A percentile compares a stretch with the other conserved stretches of the same genome.
Conservation (phyloP, 2,329 filamentous ascomycete genomes). For the Thermoascus crustaceus region DNA sequence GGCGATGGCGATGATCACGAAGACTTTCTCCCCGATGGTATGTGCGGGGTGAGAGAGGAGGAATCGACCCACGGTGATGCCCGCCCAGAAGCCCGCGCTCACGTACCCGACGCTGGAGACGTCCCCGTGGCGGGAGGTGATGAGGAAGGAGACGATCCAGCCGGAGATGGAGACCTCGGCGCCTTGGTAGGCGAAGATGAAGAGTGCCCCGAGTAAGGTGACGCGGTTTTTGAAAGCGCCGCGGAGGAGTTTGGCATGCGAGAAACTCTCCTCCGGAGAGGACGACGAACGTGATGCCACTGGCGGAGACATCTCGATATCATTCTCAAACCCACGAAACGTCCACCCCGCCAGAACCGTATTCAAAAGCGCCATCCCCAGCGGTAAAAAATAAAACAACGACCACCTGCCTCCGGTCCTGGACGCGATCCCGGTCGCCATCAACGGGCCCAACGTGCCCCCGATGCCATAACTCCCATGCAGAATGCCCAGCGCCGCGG, state of each 20-base stretch:
- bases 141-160: constrained; percentile 81
- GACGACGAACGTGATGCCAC: constrained; percentile 33
- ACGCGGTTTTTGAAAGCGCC: constrained; percentile 45
- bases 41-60: constrained; percentile 60
- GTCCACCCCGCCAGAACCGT: constrained; percentile 55
- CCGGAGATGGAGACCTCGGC: constrained; percentile 76
- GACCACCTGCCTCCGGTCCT: constrained; percentile 56
- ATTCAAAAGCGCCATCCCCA: constrained; percentile 52
- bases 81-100: constrained; percentile 59
- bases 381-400: constrained; percentile 63
- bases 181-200: constrained; percentile 81
- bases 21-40: constrained; percentile 60
- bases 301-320: constrained; percentile 40
- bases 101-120: constrained; percentile 70
- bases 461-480: constrained; percentile 48
- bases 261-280: constrained; percentile 17
- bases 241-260: constrained; percentile 32
- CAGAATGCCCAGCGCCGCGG: constrained; percentile 37
- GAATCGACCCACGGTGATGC: constrained; percentile 70
- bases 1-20: constrained; percentile 55
- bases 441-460: constrained; percentile 57
- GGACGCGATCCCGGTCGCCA: constrained; percentile 66
- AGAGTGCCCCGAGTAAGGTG: constrained; percentile 66
- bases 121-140: constrained; percentile 61
- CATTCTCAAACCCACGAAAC: constrained; percentile 62